Base-by-base conservation (phyloP, 768 basidiomycete species). In the Coprinopsis marcescibilis region DNA sequence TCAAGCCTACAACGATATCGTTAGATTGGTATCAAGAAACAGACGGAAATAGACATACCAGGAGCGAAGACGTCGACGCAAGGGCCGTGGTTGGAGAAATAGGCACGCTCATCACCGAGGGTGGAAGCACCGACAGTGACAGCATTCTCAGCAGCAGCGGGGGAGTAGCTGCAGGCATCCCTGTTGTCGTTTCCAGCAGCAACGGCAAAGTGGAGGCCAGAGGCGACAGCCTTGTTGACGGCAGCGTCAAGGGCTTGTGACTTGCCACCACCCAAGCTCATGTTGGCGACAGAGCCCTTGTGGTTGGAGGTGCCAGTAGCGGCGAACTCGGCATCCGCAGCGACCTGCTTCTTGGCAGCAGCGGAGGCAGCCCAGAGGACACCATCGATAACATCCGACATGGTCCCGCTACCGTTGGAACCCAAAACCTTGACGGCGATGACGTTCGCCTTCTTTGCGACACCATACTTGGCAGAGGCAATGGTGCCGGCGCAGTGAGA, bases 231-330 rank as follows among this genome's bases (percentile, higher is more conserved):
- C 42, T 68, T 71, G 70, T 98, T 83, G 51, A 99, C 91, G 43
- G 85, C 81, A 19, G 75, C 73, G 52, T 99, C 92, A 43, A 98
- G 76, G 26, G 89, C 78, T 17, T 70, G 75, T 4, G 89, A 90
- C 71, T 94, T 95, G 49, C 91, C 90, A 57, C 96, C 96, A 52
- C 96, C 96, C 43, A 99, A 84, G 63, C 85, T 88, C 96, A 99
- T 96, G 76, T 95, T 95, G 41, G 85, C 89, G 44, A 94, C 92
- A 14, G 91, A 92, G 19, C 96, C 96, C 72, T 92, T 94, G 77
- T 95, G 89, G 35, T 67, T 68, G 45, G 85, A 86, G 70, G 77
- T 83, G 45, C 89, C 87, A 15, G 89, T 91, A 24, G 75, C 72
- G 43, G 70, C 76, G 51, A 76, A 61, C 62, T 94, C 89, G 10